Evolutionary conservation across 2,329 filamentous ascomycete genomes (phyloP).

Genomic region (Chaetothyriales sp.): DNA sequence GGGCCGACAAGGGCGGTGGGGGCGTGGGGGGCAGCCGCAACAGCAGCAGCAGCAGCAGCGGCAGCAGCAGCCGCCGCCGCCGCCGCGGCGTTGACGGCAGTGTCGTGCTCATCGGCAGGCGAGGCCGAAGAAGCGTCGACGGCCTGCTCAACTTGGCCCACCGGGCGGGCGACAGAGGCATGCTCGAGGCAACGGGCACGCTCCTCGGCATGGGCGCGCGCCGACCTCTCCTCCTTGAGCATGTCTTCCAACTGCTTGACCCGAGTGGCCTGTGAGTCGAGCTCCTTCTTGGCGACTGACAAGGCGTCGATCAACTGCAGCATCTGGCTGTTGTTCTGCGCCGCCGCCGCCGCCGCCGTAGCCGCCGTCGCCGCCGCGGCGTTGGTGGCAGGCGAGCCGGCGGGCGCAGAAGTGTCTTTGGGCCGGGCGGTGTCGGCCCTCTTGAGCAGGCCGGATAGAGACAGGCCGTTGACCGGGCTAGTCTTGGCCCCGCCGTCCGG

Average conservation of each 20-base stretch:
- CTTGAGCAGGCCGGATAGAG: slow-evolving; percentile 50
- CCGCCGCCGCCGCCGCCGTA: no score
- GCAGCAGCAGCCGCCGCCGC: no score
- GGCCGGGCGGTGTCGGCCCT: slow-evolving; percentile 59
- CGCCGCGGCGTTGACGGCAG: slow-evolving; percentile 22
- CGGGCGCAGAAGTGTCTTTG: slow-evolving; percentile 37
- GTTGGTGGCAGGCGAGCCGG: slow-evolving; percentile 31
- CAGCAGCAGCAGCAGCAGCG: no score
- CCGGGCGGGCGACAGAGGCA: slow-evolving; percentile 35
- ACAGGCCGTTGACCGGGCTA: slow-evolving; percentile 32
- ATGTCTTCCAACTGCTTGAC: slow-evolving; percentile 70
- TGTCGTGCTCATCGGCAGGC: slow-evolving; percentile 18
- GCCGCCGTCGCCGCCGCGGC: no score
- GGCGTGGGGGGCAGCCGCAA: no score
- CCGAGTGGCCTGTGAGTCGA: slow-evolving; percentile 66
- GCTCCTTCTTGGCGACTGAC: slow-evolving; percentile 68
- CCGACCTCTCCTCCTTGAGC: slow-evolving; percentile 64
- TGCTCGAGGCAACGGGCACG: slow-evolving; percentile 57
- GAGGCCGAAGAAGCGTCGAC: slow-evolving; percentile 5
- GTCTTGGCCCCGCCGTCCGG: slow-evolving; percentile 54
- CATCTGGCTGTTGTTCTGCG: slow-evolving; percentile 62
- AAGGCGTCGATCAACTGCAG: slow-evolving; percentile 73
- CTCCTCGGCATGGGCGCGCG: slow-evolving; percentile 73
- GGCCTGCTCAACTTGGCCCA: slow-evolving; percentile 12
- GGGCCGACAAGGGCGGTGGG: slow-evolving; percentile 19